phyloP scores from a whole-genome alignment of 2,329 filamentous ascomycete genomes.

The Xylogone sp. region DNA sequence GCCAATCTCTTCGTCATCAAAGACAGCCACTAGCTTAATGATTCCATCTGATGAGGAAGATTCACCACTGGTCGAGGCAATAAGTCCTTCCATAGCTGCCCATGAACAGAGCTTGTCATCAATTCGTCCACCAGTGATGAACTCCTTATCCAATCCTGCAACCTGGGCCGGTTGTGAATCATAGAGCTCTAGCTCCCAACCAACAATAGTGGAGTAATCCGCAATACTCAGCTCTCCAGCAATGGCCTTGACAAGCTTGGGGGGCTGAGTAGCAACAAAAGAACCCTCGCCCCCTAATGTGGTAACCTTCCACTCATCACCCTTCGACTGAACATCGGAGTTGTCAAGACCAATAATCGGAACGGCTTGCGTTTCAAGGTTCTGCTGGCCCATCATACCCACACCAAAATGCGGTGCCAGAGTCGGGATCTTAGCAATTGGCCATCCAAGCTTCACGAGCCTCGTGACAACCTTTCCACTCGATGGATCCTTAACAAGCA shows the following conservation, averaged over 20 bases:
- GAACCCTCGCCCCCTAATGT: slow-evolving; percentile 34
- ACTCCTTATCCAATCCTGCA: slow-evolving; percentile 82
- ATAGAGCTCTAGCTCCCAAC: slow-evolving; percentile 96
- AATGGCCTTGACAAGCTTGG: slow-evolving; percentile 79
- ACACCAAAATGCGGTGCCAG: slow-evolving; percentile 92
- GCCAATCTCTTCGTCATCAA: slow-evolving; percentile 96
- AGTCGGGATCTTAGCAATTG: slow-evolving; percentile 87
- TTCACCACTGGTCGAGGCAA: slow-evolving; percentile 54
- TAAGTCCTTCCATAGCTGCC: slow-evolving; percentile 79
- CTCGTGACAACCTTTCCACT: slow-evolving; percentile 74
- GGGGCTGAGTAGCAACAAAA: slow-evolving; percentile 81
- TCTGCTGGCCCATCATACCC: slow-evolving; percentile 63
- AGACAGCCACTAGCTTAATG: slow-evolving; percentile 88
- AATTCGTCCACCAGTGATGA: slow-evolving; percentile 92
- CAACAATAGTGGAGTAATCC: slow-evolving; percentile 72
- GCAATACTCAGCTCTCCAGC: slow-evolving; percentile 70
- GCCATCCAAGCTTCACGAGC: slow-evolving; percentile 90
- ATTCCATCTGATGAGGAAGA: slow-evolving; percentile 58
- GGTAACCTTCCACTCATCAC: slow-evolving; percentile 26
- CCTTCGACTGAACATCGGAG: slow-evolving; percentile 44
- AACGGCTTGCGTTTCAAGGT: slow-evolving; percentile 89
- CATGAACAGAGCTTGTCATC: slow-evolving; percentile 98
- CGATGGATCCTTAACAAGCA: slow-evolving; percentile 71
- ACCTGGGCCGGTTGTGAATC: slow-evolving; percentile 82
- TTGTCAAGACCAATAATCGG: slow-evolving; percentile 89